Conservation (phyloP, 495 filamentous ascomycete species). For the Chaetomium fimeti region DNA sequence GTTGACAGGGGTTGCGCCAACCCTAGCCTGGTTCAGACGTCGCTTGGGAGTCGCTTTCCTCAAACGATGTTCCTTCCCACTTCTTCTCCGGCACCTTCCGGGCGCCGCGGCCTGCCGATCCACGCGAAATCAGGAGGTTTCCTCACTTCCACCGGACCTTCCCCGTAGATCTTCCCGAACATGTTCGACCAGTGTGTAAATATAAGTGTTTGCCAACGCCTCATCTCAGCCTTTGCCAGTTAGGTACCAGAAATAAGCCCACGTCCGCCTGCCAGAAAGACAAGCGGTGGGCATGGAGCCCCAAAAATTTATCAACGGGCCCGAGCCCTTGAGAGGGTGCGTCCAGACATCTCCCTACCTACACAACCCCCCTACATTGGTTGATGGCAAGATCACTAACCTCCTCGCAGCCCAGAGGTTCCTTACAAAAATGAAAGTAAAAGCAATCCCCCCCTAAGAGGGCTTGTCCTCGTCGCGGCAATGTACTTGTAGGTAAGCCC, state of each 20-base stretch:
- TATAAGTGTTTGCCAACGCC: background rate
- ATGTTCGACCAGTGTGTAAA: too few relatives aligned
- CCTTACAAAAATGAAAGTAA: conserved; percentile 31
- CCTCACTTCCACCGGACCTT: too few relatives aligned
- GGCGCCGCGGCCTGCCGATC: background rate
- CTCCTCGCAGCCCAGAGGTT: conserved; percentile 31
- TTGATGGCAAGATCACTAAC: conserved; percentile 12
- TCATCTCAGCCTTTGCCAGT: background rate
- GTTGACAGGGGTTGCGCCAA: background rate
- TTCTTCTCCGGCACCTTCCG: background rate
- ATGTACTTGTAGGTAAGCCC: conserved; percentile 31
- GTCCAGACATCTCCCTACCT: conserved; percentile 6
- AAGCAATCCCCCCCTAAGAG: conserved; percentile 32
- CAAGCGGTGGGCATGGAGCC: background rate
- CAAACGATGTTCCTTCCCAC: background rate
- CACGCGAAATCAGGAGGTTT: background rate
- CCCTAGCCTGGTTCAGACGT: background rate
- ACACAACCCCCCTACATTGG: background rate
- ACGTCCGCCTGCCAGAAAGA: background rate
- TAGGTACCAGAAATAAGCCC: background rate
- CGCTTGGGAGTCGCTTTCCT: background rate
- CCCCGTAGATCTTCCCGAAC: too few relatives aligned
- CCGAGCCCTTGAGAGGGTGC: conserved; percentile 23
- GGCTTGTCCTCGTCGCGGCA: conserved; percentile 27
- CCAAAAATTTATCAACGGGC: conserved; percentile 23